Percentiles rank a stretch among this genome's conserved stretches.
Conservation (phyloP, 257 asterid species). For the Scutellaria minor region DNA sequence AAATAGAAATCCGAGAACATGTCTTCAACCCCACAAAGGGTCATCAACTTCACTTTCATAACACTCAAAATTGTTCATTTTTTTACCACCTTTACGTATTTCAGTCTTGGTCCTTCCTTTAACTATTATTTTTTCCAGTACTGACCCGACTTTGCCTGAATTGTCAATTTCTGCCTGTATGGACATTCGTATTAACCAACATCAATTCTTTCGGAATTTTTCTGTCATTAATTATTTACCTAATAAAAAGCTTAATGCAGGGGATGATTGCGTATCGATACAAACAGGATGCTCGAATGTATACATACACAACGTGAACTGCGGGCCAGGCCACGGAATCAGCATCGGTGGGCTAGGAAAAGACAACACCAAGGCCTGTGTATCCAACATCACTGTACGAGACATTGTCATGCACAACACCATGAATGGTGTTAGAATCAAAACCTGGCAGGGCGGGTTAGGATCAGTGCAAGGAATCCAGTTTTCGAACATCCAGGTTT, state of each 20-base stretch:
- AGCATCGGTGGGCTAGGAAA: constrained; percentile 92
- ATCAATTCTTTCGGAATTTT: too few relatives aligned
- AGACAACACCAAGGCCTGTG: constrained; percentile 82
- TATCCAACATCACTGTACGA: constrained; percentile 79
- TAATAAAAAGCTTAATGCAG: constrained; percentile 43
- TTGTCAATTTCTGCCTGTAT: too few relatives aligned
- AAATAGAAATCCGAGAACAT: constrained; percentile 10
- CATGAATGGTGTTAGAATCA: constrained; percentile 77
- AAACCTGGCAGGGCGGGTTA: constrained; percentile 98
- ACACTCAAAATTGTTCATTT: background rate
- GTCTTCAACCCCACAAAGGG: constrained; percentile 33
- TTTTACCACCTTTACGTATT: background rate
- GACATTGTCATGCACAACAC: constrained; percentile 66
- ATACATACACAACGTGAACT: constrained; percentile 64
- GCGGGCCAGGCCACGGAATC: constrained; percentile 98
- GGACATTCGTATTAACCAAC: too few relatives aligned
- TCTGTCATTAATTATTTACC: background rate
- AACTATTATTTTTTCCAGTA: too few relatives aligned
- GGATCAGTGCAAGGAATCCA: constrained; percentile 78
- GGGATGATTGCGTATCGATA: constrained; percentile 89
- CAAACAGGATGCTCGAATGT: constrained; percentile 87
- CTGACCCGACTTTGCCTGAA: too few relatives aligned
- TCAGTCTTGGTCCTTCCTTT: background rate
- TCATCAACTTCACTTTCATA: constrained; percentile 17
- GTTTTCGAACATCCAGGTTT: constrained; percentile 83